These are phyloP conservation scores for Teratosphaeria destructans DNA, from an alignment of 2,329 filamentous ascomycete genomes.

Conservation along the genomic window DNA sequence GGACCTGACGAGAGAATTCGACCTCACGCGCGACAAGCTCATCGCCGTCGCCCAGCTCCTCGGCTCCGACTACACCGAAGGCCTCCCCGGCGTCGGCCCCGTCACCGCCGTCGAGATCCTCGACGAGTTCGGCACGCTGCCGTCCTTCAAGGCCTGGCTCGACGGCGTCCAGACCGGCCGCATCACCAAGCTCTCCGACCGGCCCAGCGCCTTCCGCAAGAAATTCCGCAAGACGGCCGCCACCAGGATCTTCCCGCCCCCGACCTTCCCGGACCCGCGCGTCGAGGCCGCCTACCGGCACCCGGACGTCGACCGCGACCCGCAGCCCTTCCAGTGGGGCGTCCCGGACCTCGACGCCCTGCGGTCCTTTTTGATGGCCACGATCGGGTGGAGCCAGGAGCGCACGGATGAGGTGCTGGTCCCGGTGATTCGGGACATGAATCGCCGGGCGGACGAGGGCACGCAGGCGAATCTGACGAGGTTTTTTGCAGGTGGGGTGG, in stretches of 20 bases:
- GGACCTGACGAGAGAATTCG: constrained; percentile 83
- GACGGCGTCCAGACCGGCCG: constrained; percentile 57
- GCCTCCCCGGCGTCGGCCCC: constrained; percentile 79
- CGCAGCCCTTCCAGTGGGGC: constrained; percentile 84
- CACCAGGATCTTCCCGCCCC: constrained; percentile 76
- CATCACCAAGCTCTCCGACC: constrained; percentile 49
- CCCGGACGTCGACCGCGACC: constrained; percentile 72
- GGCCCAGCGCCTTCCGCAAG: constrained; percentile 57
- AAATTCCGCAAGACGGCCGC: constrained; percentile 72
- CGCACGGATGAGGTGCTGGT: constrained; percentile 91
- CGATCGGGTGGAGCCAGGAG: constrained; percentile 86
- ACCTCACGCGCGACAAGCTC: constrained; percentile 73
- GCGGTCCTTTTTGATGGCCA: constrained; percentile 74
- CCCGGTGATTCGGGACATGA: constrained; percentile 93
- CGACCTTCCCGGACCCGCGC: constrained; percentile 64
- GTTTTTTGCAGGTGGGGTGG: constrained; percentile 70
- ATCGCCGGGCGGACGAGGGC: constrained; percentile 73
- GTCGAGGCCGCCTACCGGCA: constrained; percentile 76
- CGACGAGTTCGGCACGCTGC: constrained; percentile 70
- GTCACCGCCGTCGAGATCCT: constrained; percentile 92
- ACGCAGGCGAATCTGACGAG: constrained; percentile 95
- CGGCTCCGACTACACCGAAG: constrained; percentile 91
- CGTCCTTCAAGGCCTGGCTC: constrained; percentile 85
- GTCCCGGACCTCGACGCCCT: constrained; percentile 84
- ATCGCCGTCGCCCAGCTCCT: constrained; percentile 85